Evolutionary conservation across 345 rosid species (phyloP).

Genomic region (Nephelium lappaceum): DNA sequence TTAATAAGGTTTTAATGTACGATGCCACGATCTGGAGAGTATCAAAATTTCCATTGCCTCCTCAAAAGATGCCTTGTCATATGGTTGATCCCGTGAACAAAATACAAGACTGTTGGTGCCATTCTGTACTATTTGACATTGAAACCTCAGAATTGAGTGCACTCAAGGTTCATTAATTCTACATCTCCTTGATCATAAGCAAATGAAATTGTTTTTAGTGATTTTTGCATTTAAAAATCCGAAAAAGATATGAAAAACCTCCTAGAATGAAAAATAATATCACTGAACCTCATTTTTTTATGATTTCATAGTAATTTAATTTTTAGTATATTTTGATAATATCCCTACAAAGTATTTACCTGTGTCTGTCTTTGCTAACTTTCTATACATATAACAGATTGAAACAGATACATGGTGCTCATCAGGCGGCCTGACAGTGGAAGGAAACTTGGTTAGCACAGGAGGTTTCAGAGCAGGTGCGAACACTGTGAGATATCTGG

Average conservation of each 20-base stretch:
- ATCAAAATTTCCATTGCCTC: slow-evolving; percentile 42
- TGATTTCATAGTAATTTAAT: too few relatives aligned
- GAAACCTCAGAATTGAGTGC: slow-evolving; percentile 44
- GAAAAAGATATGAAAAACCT: too few relatives aligned
- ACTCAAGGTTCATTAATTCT: slow-evolving; percentile 42
- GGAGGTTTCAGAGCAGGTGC: slow-evolving; percentile 77
- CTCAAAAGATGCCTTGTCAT: slow-evolving; percentile 39
- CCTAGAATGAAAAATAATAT: too few relatives aligned
- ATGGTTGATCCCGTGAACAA: slow-evolving; percentile 23
- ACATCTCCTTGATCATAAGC: not conserved
- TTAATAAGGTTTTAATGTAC: slow-evolving; percentile 62
- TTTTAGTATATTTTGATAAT: too few relatives aligned
- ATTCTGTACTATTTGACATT: slow-evolving; percentile 59
- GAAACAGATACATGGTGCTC: slow-evolving; percentile 92
- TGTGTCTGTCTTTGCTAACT: too few relatives aligned
- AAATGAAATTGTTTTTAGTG: too few relatives aligned
- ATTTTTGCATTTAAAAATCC: not conserved
- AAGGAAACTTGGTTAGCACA: slow-evolving; percentile 69
- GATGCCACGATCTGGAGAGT: slow-evolving; percentile 72
- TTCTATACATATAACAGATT: slow-evolving; percentile 32
- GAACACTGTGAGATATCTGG: slow-evolving; percentile 58
- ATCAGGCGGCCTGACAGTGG: slow-evolving; percentile 69
- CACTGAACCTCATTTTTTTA: too few relatives aligned
- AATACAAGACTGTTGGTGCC: slow-evolving; percentile 62
- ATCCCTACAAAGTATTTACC: too few relatives aligned